Conservation (phyloP, 192 early-diverging fungal genomes). For the Coemansia sp. region DNA sequence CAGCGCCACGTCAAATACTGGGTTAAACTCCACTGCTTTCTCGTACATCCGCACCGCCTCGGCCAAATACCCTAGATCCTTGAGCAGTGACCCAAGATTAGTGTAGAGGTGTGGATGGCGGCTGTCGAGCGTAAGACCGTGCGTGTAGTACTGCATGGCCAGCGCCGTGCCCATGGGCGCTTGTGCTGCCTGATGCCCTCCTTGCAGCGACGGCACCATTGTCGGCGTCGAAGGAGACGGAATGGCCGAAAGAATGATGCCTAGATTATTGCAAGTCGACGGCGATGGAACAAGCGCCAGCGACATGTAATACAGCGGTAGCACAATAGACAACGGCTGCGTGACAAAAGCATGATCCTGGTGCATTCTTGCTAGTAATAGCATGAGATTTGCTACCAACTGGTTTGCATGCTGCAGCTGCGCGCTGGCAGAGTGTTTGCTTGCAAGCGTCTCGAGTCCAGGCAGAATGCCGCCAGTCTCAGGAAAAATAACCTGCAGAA, state of each 20-base stretch:
- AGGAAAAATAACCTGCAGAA: conserved; percentile 60
- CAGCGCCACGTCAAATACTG: conserved; percentile 86
- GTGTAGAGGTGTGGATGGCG: conserved; percentile 89
- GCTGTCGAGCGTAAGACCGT: conserved; percentile 77
- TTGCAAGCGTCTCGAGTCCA: conserved; percentile 50
- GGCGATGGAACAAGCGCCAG: conserved; percentile 77
- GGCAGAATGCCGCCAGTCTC: conserved; percentile 68
- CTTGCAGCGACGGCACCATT: conserved; percentile 53
- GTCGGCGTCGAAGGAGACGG: conserved; percentile 58
- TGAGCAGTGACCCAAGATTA: conserved; percentile 88
- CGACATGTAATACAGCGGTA: conserved; percentile 83
- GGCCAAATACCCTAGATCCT: conserved; percentile 81
- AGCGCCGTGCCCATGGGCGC: conserved; percentile 73
- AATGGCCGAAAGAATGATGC: conserved; percentile 74
- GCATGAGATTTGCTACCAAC: conserved; percentile 58
- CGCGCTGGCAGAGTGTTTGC: conserved; percentile 48
- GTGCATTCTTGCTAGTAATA: conserved; percentile 85
- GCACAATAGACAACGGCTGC: conserved; percentile 63
- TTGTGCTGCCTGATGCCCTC: conserved; percentile 48
- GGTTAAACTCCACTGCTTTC: conserved; percentile 80
- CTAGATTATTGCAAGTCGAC: conserved; percentile 89
- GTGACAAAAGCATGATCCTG: conserved; percentile 69
- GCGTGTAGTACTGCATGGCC: conserved; percentile 82
- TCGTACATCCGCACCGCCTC: conserved; percentile 89
- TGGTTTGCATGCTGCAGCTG: conserved; percentile 54